A percentile compares a stretch with the other conserved stretches of the same genome.
Evolutionary conservation across 768 basidiomycete genomes (phyloP).

Genomic region (Pisolithus marmoratus): DNA sequence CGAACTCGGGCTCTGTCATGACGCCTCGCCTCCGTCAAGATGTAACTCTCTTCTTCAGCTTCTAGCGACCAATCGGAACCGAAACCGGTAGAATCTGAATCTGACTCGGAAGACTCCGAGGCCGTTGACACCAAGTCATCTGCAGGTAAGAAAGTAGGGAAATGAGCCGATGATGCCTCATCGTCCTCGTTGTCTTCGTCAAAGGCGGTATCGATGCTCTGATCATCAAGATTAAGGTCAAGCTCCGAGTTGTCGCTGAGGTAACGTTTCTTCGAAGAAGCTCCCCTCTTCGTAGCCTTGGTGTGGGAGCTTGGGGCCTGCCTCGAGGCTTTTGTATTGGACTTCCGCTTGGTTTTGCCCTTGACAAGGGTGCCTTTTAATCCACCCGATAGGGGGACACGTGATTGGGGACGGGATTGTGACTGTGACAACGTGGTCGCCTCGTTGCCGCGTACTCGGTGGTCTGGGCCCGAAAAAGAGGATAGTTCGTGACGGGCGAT

Average conservation of each 20-base stretch:
- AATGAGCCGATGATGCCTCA: conserved; percentile 33
- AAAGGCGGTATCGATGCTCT: conserved; percentile 30
- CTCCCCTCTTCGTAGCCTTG: conserved; percentile 26
- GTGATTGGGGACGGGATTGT: conserved; percentile 31
- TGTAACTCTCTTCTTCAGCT: conserved; percentile 58
- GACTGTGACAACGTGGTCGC: conserved; percentile 29
- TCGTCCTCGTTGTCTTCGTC: conserved; percentile 27
- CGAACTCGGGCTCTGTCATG: conserved; percentile 48
- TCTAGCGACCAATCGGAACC: conserved; percentile 54
- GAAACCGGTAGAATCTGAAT: conserved; percentile 30
- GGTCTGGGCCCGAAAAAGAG: conserved; percentile 12
- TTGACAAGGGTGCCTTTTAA: conserved; percentile 18
- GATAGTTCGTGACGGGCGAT: conserved; percentile 27
- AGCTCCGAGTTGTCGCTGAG: conserved; percentile 16
- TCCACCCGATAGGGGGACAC: conserved; percentile 12
- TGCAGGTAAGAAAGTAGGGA: conserved; percentile 68
- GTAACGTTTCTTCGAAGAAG: conserved; percentile 14
- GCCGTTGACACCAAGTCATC: conserved; percentile 47
- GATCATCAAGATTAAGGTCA: conserved; percentile 30
- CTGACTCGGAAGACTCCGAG: conserved; percentile 41
- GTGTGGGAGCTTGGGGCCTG: conserved; percentile 32
- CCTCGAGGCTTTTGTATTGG: conserved; percentile 30
- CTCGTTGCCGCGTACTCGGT: conserved; percentile 27
- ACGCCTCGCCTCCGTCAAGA: conserved; percentile 42
- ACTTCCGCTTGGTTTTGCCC: conserved; percentile 16